phyloP scores from a whole-genome alignment of 805 yeast species.

The Wickerhamiella spandovensis region DNA sequence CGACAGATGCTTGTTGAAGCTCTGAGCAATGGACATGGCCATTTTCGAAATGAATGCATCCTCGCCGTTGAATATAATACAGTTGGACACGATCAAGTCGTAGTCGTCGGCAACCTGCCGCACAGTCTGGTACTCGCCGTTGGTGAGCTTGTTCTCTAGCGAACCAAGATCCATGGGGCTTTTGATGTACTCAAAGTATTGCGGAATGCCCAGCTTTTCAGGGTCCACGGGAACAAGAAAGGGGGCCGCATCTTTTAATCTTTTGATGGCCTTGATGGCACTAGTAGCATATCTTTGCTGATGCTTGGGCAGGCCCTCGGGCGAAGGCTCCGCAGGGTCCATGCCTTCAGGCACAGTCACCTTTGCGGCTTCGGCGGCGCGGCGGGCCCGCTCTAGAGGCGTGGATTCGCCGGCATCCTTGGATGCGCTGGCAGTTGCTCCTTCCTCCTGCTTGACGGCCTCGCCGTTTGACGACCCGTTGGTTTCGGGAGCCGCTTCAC shows the following conservation, averaged over 20 bases:
- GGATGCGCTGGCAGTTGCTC: background rate
- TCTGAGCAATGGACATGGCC: slow-evolving; percentile 83
- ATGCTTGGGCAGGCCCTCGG: slow-evolving; percentile 35
- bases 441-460: too few relatives aligned
- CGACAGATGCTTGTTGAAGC: slow-evolving; percentile 84
- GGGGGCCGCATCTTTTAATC: slow-evolving; percentile 87
- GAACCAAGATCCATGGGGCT: slow-evolving; percentile 92
- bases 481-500: too few relatives aligned
- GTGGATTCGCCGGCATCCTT: slow-evolving; percentile 4
- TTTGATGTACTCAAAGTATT: slow-evolving; percentile 68
- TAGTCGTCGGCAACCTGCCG: slow-evolving; percentile 63
- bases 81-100: slow-evolving; percentile 71
- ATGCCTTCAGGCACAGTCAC: slow-evolving; percentile 17
- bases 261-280: slow-evolving; percentile 70
- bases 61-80: slow-evolving; percentile 74
- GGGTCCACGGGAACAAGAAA: slow-evolving; percentile 84
- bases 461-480: too few relatives aligned
- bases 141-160: slow-evolving; percentile 65
- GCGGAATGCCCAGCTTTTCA: slow-evolving; percentile 76
- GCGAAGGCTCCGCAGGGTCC: slow-evolving; percentile 16
- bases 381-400: slow-evolving; percentile 16
- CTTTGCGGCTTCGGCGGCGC: slow-evolving; percentile 15
- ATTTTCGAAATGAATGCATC: slow-evolving; percentile 73
- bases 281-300: slow-evolving; percentile 70
- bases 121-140: slow-evolving; percentile 58